phyloP scores from a whole-genome alignment of 148 eudicot species.

The Euryodendron excelsum region DNA sequence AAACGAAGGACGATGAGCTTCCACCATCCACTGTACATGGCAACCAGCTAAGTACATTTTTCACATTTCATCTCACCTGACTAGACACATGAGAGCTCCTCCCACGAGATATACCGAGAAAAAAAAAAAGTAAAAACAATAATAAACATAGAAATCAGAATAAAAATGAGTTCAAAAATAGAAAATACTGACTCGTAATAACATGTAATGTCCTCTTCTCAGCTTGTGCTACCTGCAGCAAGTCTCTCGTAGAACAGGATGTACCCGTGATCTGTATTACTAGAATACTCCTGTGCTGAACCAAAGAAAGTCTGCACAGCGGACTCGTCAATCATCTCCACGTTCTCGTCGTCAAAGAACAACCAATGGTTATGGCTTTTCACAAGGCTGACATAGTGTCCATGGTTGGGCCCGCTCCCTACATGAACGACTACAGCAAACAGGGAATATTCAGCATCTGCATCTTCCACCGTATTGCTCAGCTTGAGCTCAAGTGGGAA shows the following conservation, averaged over 20 bases:
- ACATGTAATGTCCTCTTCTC: conserved; percentile 15
- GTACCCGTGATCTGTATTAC: conserved; percentile 89
- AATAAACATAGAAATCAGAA: background rate
- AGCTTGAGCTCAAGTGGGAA: conserved; percentile 88
- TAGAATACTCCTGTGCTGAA: conserved; percentile 78
- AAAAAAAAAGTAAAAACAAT: background rate
- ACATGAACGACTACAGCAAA: conserved; percentile 88
- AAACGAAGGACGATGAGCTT: conserved; percentile 9
- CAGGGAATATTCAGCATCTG: conserved; percentile 77
- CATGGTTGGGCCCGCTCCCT: conserved; percentile 77
- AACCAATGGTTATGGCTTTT: conserved; percentile 92
- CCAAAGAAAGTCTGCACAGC: conserved; percentile 86
- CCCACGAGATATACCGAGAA: background rate
- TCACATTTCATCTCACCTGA: background rate
- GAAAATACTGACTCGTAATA: background rate
- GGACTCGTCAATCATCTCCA: conserved; percentile 86
- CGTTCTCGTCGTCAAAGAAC: conserved; percentile 81
- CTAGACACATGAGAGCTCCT: background rate
- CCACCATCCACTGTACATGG: conserved; percentile 23
- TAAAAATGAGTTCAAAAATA: conserved; percentile 2
- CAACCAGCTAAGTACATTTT: background rate
- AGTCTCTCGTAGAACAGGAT: conserved; percentile 80
- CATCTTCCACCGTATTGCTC: conserved; percentile 73
- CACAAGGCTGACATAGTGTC: conserved; percentile 85
- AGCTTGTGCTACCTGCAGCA: conserved; percentile 39